Conservation (phyloP, 148 eudicot genomes). For the Oxyria digyna region DNA sequence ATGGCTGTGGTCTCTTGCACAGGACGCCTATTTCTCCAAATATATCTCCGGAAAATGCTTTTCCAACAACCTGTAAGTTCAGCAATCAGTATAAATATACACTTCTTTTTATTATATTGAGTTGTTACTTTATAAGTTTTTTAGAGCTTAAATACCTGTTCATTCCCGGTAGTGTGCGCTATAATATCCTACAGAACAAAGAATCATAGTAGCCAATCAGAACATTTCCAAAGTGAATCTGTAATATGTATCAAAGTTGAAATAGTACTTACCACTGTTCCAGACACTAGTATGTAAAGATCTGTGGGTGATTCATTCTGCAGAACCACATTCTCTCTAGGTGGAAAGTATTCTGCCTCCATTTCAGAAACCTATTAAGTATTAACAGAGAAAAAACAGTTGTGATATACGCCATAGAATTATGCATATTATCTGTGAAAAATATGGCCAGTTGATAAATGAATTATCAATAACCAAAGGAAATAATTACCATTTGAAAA, state of each 20-base stretch:
- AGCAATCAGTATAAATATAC: not conserved
- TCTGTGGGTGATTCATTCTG: conserved; percentile 70
- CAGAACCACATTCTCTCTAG: conserved; percentile 74
- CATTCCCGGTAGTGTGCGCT: not conserved
- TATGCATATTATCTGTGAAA: too few species aligned
- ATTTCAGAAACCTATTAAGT: conserved; percentile 60
- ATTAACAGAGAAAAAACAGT: not conserved
- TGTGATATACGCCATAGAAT: not conserved
- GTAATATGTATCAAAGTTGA: not conserved
- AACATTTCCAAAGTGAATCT: not conserved
- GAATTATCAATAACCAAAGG: too few species aligned
- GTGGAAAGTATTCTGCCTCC: conserved; percentile 83
- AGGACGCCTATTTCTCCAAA: conserved; percentile 86
- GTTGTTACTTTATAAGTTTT: not conserved
- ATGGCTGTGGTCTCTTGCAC: conserved; percentile 53
- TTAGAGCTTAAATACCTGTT: conserved; percentile 2
- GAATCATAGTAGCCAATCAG: not conserved
- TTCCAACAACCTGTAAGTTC: conserved; percentile 22
- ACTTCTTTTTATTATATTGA: not conserved
- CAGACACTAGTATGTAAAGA: conserved; percentile 66
- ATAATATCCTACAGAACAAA: conserved; percentile 6
- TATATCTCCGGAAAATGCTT: conserved; percentile 41
- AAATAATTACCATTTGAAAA: conserved; percentile 5
- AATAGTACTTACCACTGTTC: conserved; percentile 30
- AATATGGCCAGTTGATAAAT: too few species aligned